Evolutionary conservation across 805 yeast genomes (phyloP), one percentile per base, ranked within the genome.

Genomic region (Wickerhamomyces kurtzmanii): DNA sequence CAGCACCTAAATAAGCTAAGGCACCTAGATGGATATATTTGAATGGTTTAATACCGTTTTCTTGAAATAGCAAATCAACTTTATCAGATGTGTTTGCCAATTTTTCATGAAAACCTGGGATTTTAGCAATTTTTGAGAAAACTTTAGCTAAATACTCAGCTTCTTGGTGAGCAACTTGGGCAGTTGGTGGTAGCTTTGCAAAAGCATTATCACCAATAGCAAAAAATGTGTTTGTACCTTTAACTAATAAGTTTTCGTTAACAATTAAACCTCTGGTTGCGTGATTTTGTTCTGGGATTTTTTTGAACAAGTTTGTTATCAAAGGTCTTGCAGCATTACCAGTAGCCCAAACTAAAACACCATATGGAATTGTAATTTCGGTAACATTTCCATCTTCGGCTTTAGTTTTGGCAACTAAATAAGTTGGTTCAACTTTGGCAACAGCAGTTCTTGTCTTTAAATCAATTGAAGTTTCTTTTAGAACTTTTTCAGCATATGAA

Each of bases 111-210:
- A 60, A 55, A 29, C 43, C 46, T 21, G 57, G 53, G 28, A 50
- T 43, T 29, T 55, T 51, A n/a, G 55, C 55, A 53, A 60, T 53
- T 50, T 70, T 79, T 55, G 70, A 73, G 55, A 87, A 80, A 40
- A 72, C 71, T 27, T 67, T 64, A 27, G 85, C 87, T 43, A 87
- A 68, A 59, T 71, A 87, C 33, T 67, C 67, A 45, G 96, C 96
- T 59, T 85, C 80, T 65, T 87, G 96, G 59, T 84, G 78, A 21
- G 96, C 96, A 34, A 86, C 96, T 65, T 87, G 96, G 17, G 96
- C 96, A 32, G 96, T 87, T 43, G 96, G 96, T 12, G 96, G 94
- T 49, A 74, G 72, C 48, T 83, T 82, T 36, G 94, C 82, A 33
- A 71, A 68, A 15, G 96, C 85, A 58, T 94, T 85, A 59, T 87